Percentiles rank a stretch among this genome's conserved stretches.
Evolutionary conservation across 345 rosid species (phyloP).

Genomic region (Corymbia maculata): DNA sequence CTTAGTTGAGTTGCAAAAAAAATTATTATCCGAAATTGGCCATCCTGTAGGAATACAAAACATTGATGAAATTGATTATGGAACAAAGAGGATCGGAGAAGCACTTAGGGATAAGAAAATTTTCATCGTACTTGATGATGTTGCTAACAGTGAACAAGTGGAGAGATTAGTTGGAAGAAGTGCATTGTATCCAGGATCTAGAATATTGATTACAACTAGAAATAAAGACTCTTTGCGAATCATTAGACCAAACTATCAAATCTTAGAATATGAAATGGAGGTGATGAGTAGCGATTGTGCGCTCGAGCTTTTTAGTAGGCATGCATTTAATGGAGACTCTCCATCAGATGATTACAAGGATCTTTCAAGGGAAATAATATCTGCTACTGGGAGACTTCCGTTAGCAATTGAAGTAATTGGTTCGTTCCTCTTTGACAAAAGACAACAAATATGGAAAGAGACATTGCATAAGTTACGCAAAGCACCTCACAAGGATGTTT

Average conservation of each 20-base stretch:
- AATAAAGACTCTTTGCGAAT: background rate
- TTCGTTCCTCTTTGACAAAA: background rate
- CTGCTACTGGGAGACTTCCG: background rate
- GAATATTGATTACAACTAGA: background rate
- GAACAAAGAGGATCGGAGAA: background rate
- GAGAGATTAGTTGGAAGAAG: background rate
- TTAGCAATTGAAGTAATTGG: background rate
- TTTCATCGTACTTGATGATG: background rate
- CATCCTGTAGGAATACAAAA: rapidly evolving
- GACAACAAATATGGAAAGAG: background rate
- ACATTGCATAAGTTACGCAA: background rate
- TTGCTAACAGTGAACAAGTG: background rate
- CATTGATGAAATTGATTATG: background rate
- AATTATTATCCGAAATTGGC: background rate
- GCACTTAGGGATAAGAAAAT: background rate
- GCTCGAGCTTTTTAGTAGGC: background rate
- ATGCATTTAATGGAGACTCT: background rate
- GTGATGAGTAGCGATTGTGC: background rate
- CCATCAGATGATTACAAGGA: background rate
- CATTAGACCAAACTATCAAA: background rate
- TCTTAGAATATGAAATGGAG: background rate
- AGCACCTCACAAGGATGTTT: background rate
- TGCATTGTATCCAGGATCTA: background rate
- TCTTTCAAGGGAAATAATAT: background rate
- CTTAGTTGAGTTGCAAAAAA: background rate